Base-by-base conservation (phyloP, 768 basidiomycete genomes). In the Tulasnella sp. region DNA sequence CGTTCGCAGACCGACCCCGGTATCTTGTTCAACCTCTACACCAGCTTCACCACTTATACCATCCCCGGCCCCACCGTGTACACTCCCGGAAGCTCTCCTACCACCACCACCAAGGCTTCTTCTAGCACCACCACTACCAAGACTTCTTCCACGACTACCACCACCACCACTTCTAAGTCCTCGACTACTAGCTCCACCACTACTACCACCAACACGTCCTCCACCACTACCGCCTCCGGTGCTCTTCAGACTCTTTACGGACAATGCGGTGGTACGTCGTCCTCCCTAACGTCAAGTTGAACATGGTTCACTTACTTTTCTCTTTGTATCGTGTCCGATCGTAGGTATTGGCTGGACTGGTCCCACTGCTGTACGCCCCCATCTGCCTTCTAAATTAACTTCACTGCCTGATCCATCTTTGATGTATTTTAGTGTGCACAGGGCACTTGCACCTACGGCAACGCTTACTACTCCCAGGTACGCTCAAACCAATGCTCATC, bases 11-110 rank as follows among this genome's bases (percentile, higher is more conserved):
- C 16, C 44, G 87, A 88, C 83, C 88, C 88, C 31, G 88, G 88
- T 34, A 87, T 89, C 81, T 86, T 84, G 9, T 83, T 87, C 82
- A 87, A 88, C 83, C 86, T 88, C 81, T 89, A 88, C 85, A 82
- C 84, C 58, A 79, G 82, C n/a, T 85, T 88, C 73, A 84, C 82
- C 58, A 85, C 86, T 62, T 89, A 89, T 82, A 81, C 89, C 39
- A 83, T 85, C 71, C 87, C 88, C 34, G 86, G 87, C 48, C 88
- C 88, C 27, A 88, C 88, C 34, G 84, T 46, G 34, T 79, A 71
- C 31, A 62, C 58, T 9, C 31, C 62, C 18, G 62, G 62, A 68
- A 18, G 62, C 34, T 68, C 62, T 19, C 12, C 12, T 9, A 34
- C 31, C 31, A 68, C 62, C 31, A 68, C 62, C 31, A 68, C 27